Base-by-base conservation (phyloP, 495 filamentous ascomycete genomes). In the Ramalina intermedia region DNA sequence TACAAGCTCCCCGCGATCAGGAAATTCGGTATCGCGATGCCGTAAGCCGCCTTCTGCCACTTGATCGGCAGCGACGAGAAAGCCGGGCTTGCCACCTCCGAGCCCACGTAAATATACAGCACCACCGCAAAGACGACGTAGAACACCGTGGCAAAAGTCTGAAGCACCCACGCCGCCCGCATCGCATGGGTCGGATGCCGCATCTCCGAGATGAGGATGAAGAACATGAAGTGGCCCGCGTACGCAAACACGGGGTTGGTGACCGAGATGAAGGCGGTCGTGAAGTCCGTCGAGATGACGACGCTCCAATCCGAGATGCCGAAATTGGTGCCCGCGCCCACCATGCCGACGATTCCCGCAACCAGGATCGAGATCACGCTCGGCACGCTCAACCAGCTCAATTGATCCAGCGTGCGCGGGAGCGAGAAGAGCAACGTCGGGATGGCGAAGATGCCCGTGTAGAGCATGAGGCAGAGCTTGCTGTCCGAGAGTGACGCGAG, bases 151-250 rank as follows among this genome's bases (percentile, higher is more conserved):
- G 73, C 73, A 51, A 76, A 69, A 0, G 48, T 56, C 51, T 67
- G 49, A 21, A 74, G 59, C 43, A 76, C 60, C 41, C 68, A 69
- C 16, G 70, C 60, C 1, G 75, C 64, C 46, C 76, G 75, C 53
- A 74, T 72, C 43, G 73, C 74, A 47, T 78, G 71, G 40, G 75
- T 67, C 1, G 75, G 75, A 20, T 58, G 58, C 50, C 72, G 66
- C 75, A 79, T 78, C 55, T 79, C 75, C 3, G 74, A 66, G 48
- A 79, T 74, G 49, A 79, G 66, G 35, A 69, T 70, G 21, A 74
- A 74, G 56, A 79, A 78, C 56, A 75, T 68, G 53, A 78, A 54
- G n/a, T 57, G 55, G 2, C 55, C 55, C 3, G 66, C 64, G 50
- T 65, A 69, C 5, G 66, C 61, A 44, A 68, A 69, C 7, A 69